Conservation (phyloP, 257 asterid species). For the Schizonepeta tenuifolia region DNA sequence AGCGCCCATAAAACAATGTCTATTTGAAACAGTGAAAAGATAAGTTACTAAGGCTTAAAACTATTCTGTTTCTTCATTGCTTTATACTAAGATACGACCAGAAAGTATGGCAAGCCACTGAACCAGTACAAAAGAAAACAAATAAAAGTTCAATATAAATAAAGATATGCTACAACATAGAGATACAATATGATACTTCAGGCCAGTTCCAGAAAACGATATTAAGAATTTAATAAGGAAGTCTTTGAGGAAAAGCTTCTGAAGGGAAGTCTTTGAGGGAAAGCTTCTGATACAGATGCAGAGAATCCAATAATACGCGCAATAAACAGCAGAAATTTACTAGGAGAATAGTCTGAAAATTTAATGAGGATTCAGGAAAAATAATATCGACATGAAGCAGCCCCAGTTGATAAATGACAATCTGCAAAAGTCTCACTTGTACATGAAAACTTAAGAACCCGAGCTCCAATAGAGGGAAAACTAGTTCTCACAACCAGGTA, state of each 20-base stretch:
- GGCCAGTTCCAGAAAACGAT: neutral
- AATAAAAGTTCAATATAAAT: neutral
- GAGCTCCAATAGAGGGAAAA: neutral
- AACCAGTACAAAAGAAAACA: slow-evolving; percentile 9
- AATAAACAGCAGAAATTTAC: neutral
- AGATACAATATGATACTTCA: neutral
- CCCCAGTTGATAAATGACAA: neutral
- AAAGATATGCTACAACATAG: neutral
- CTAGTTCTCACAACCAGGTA: neutral
- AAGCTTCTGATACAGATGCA: neutral
- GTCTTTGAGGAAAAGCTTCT: neutral
- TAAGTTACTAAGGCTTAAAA: slow-evolving; percentile 9
- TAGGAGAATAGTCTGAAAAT: neutral
- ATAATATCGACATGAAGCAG: neutral
- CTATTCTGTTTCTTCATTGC: neutral
- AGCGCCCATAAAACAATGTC: slow-evolving; percentile 21
- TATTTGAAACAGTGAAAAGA: neutral
- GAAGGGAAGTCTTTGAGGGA: neutral
- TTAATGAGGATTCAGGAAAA: neutral
- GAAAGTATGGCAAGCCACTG: slow-evolving; percentile 10
- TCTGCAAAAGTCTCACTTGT: neutral
- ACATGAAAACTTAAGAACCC: slow-evolving; percentile 6
- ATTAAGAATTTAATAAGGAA: neutral
- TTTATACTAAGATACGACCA: neutral
- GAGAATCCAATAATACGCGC: neutral